Base-by-base conservation (phyloP, 306 rosid species). In the Trifolium fragiferum region DNA sequence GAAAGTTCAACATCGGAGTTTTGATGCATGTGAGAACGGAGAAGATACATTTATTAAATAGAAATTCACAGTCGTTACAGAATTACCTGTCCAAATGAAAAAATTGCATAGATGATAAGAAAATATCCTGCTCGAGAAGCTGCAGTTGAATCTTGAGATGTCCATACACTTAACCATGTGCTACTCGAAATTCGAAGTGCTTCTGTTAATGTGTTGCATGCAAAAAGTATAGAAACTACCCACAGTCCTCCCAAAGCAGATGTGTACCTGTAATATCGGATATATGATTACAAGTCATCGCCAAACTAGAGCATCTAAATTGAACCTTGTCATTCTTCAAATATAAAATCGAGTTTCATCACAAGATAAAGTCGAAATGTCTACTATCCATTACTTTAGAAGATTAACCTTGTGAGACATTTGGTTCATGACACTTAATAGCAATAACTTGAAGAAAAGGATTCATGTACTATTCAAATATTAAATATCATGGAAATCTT, bases 101-200 rank as follows among this genome's bases (percentile, higher is more conserved):
- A 72, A 72, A 81, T 76, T 16, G 87, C 93, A 78, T 89, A 90
- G 46, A 91, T 78, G 66, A 80, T 76, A 80, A 89, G 91, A 86
- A 82, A 93, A 81, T 80, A 90, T 63, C 84, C 93, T 12, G 89
- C 85, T 23, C 68, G 63, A 66, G 88, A 85, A 80, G 74, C 72
- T 70, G 80, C 71, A 2, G 78, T 68, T 11, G 83, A 72, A 82
- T 82, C 93, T 83, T 87, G 84, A 57, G 77, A 38, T 21, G 98
- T 91, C 98, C 98, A 91, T 70, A 86, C 76, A 59, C 92, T 86
- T 78, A 93, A 84, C 98, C 96, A 93, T 43, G 87, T 85, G 85
- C 97, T 93, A 54, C 92, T 88, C 21, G 83, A 91, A 84, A 90
- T 81, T 82, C 96, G 88, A 83, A 90, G 90, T 81, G 76, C 78